Conservation (phyloP, 352 stramenopile genomes). For the Globisporangium megalacanthum region DNA sequence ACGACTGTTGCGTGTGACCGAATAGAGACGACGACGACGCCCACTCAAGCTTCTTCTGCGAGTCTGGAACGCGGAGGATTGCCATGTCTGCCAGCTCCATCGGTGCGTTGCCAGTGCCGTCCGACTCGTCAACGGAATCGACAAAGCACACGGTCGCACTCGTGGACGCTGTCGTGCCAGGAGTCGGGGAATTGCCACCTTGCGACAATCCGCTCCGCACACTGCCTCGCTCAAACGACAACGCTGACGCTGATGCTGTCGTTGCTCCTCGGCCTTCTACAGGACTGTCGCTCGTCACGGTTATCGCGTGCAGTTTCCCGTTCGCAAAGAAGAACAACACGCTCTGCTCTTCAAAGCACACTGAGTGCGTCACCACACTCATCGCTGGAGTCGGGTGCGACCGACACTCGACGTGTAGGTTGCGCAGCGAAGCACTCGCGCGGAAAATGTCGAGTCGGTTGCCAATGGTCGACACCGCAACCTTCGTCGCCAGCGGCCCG, state of each 20-base stretch:
- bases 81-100: slow-evolving; percentile 25
- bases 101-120: slow-evolving; percentile 12
- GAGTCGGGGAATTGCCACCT: not conserved
- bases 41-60: slow-evolving; percentile 59
- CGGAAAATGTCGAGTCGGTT: slow-evolving; percentile 31
- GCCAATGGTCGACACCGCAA: slow-evolving; percentile 35
- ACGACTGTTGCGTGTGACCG: slow-evolving; percentile 9
- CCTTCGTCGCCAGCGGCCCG: slow-evolving; percentile 16
- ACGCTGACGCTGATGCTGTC: not conserved
- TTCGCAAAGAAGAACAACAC: slow-evolving; percentile 32
- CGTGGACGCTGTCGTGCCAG: not conserved
- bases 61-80: slow-evolving; percentile 33
- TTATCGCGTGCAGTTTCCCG: slow-evolving; percentile 28
- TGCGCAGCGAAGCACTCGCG: slow-evolving; percentile 27
- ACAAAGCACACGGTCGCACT: slow-evolving; percentile 14
- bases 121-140: slow-evolving; percentile 9
- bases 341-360: slow-evolving; percentile 28
- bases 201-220: slow-evolving; percentile 2
- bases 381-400: slow-evolving; percentile 20
- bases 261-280: not conserved
- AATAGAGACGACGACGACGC: slow-evolving; percentile 34
- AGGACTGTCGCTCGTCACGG: slow-evolving; percentile 11
- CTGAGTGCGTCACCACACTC: slow-evolving; percentile 27
- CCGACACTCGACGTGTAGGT: slow-evolving; percentile 23
- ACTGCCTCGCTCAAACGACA: slow-evolving; percentile 2